Evolutionary conservation across 2,329 filamentous ascomycete genomes (phyloP).

Genomic region (Penicillium sp.): DNA sequence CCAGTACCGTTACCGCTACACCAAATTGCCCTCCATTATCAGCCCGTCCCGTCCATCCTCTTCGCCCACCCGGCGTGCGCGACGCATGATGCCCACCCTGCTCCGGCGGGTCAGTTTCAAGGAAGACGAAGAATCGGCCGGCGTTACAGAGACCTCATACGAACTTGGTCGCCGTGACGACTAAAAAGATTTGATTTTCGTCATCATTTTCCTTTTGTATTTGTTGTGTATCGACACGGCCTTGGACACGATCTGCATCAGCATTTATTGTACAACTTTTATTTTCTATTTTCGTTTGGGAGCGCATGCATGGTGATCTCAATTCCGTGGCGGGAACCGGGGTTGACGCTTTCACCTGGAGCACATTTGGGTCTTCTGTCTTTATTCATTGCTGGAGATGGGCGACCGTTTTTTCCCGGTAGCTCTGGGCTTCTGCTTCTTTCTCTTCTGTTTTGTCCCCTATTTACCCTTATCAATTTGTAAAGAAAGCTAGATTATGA

Average conservation of each 20-base stretch:
- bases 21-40: constrained; percentile 29
- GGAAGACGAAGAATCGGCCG: constrained; percentile 40
- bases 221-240: constrained; percentile 23
- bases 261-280: constrained; percentile 23
- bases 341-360: constrained; percentile 22
- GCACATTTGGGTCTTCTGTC: constrained; percentile 15
- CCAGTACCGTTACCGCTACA: constrained; percentile 42
- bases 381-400: constrained; percentile 12
- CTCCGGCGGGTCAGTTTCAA: constrained; percentile 41
- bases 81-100: constrained; percentile 35
- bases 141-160: constrained; percentile 37
- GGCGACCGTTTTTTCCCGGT: not conserved
- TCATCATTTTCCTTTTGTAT: constrained; percentile 11
- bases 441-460: constrained; percentile 6
- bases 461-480: constrained; percentile 20
- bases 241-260: constrained; percentile 28
- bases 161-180: constrained; percentile 38
- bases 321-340: constrained; percentile 24
- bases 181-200: constrained; percentile 15
- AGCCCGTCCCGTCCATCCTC: constrained; percentile 26
- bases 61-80: constrained; percentile 37
- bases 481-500: constrained; percentile 29
- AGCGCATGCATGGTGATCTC: constrained; percentile 23
- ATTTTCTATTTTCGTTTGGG: constrained; percentile 13
- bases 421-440: constrained; percentile 5